Base-by-base conservation (phyloP, 2,329 filamentous ascomycete genomes). In the Xylaria sp. region DNA sequence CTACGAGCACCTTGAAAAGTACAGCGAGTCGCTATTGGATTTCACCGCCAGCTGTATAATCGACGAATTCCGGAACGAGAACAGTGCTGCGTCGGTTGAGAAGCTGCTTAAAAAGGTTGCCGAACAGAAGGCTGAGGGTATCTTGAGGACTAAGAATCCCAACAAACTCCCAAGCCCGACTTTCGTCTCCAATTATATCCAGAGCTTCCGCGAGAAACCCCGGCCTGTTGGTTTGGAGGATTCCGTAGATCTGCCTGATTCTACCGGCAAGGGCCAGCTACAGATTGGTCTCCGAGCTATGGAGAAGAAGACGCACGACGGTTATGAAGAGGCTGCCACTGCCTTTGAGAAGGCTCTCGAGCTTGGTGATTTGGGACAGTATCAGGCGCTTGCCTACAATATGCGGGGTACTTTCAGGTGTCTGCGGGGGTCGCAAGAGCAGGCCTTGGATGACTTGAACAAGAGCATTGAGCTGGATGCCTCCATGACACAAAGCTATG, bases 41-140 rank as follows among this genome's bases (percentile, higher is more conserved):
- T 98, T 97, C 84, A 99, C 96, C 9, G 96, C 96, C 67, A 98
- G 95, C 83, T 99, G 96, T 85, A 99, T 99, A 81, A 97, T 99
- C 80, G 96, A 99, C 80, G 92, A 92, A 71, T 99, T 99, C 87
- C 92, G 93, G 83, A 98, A 96, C 81, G 92, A 97, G 77, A 86
- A 88, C 70, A 97, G 93, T 78, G 94, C 95, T 28, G 90, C 94
- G 80, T 91, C 94, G 54, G 94, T 99, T 10, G 96, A 99, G 85
- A 87, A 95, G 71, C 84, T 99, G 72, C 87, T 99, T 72, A 98
- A 98, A 87, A 97, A 97, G 84, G 95, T 98, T 59, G 96, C 96
- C 56, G 95, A 98, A 83, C 88, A 92, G 74, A 98, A 98, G 86
- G 95, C 93, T 73, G 94, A 95, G 84, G 90, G 90, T 72, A 97